phyloP scores from a whole-genome alignment of 2,329 filamentous ascomycete genomes.

The Emmonsiellopsis sp. region DNA sequence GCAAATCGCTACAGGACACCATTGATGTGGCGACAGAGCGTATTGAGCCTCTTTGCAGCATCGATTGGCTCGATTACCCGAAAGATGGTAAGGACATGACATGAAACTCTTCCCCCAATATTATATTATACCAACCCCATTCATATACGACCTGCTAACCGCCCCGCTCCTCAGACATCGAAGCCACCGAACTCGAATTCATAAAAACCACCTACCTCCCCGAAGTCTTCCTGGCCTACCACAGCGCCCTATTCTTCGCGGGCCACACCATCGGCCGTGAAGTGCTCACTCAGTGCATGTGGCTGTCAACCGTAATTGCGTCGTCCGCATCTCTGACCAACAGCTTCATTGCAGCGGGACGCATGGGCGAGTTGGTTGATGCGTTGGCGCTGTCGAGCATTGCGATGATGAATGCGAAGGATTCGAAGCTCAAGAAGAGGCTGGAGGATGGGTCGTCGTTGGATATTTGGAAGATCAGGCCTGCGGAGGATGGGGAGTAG shows the following conservation, averaged over 20 bases:
- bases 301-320: conserved; percentile 70
- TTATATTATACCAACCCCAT: background rate
- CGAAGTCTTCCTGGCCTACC: conserved; percentile 75
- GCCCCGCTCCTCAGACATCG: conserved; percentile 33
- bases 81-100: conserved; percentile 44
- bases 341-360: conserved; percentile 54
- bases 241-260: conserved; percentile 70
- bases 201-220: conserved; percentile 76
- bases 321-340: conserved; percentile 57
- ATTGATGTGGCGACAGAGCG: conserved; percentile 48
- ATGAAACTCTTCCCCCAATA: background rate
- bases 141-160: background rate
- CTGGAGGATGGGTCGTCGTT: conserved; percentile 22
- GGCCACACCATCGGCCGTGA: conserved; percentile 67
- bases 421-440: conserved; percentile 29
- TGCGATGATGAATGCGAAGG: conserved; percentile 41
- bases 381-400: conserved; percentile 70
- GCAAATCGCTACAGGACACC: conserved; percentile 45
- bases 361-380: conserved; percentile 68
- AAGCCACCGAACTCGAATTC: conserved; percentile 51
- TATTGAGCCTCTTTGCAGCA: conserved; percentile 52
- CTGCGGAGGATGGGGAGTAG: conserved; percentile 7
- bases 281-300: conserved; percentile 74
- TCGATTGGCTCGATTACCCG: conserved; percentile 52
- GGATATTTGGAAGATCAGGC: conserved; percentile 20